These are phyloP conservation scores for Penicillium simplicissimum DNA, from an alignment of 495 filamentous ascomycete genomes.

Conservation along the genomic window DNA sequence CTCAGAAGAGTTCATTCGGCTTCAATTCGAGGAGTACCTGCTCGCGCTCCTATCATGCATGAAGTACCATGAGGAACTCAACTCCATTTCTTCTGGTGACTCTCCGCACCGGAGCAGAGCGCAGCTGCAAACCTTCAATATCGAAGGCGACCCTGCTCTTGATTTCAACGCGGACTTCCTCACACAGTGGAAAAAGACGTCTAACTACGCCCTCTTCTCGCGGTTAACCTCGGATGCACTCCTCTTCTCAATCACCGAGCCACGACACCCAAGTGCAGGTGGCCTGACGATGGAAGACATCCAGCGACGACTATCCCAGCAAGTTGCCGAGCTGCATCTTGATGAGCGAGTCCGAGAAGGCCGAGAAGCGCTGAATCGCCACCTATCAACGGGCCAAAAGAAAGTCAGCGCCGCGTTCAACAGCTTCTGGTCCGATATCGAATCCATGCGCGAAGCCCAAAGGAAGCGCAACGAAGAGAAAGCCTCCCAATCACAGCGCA, in stretches of 20 bases:
- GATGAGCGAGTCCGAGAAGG: conserved; percentile 80
- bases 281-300: conserved; percentile 93
- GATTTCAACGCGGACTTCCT: conserved; percentile 78
- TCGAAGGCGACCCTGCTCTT: conserved; percentile 78
- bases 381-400: conserved; percentile 78
- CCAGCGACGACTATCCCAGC: conserved; percentile 83
- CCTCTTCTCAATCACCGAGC: conserved; percentile 91
- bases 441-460: conserved; percentile 80
- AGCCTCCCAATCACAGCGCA: conserved; percentile 36
- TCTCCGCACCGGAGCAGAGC: conserved; percentile 31
- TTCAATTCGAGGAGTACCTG: conserved; percentile 97
- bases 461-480: conserved; percentile 65
- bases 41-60: conserved; percentile 83
- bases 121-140: conserved; percentile 43
- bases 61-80: conserved; percentile 83
- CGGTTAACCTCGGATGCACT: conserved; percentile 76
- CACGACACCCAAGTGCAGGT: conserved; percentile 91
- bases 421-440: conserved; percentile 86
- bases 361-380: conserved; percentile 74
- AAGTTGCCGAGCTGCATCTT: conserved; percentile 83
- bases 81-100: conserved; percentile 30
- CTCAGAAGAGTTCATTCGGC: conserved; percentile 95
- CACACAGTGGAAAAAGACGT: conserved; percentile 77
- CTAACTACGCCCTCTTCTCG: conserved; percentile 86
- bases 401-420: conserved; percentile 82